Evolutionary conservation across 352 stramenopile species (phyloP).

Genomic region (Phytopythium kandeliae): DNA sequence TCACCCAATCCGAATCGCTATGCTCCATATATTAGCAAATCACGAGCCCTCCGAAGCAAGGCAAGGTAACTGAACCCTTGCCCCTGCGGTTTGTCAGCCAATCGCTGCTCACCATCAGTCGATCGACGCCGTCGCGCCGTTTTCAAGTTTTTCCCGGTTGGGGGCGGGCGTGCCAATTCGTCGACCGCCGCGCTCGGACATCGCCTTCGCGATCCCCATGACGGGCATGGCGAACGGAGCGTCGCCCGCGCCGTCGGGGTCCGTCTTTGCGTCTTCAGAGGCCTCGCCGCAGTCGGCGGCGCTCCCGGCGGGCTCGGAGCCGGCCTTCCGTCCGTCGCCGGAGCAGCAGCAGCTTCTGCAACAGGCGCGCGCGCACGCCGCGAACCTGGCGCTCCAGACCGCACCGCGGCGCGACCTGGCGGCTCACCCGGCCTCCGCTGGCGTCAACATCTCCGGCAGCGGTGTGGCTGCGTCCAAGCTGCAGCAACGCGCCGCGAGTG

Average conservation of each 20-base stretch:
- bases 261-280: not conserved
- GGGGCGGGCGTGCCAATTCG: not conserved
- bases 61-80: too few species aligned
- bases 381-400: slow-evolving; percentile 6
- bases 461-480: slow-evolving; percentile 14
- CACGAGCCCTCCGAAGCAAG: too few species aligned
- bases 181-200: not conserved
- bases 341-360: slow-evolving; percentile 8
- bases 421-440: not conserved
- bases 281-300: not conserved
- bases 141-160: not conserved
- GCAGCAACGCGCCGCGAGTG: slow-evolving; percentile 55
- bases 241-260: not conserved
- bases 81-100: too few species aligned
- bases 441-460: not conserved
- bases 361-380: slow-evolving; percentile 6
- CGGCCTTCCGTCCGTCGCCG: slow-evolving; percentile 3
- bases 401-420: slow-evolving; percentile 1
- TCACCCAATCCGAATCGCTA: too few species aligned
- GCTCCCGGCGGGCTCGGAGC: not conserved
- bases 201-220: not conserved
- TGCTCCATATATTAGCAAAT: too few species aligned
- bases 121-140: not conserved
- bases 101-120: not conserved
- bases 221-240: slow-evolving; percentile 4